Evolutionary conservation across 345 rosid genomes (phyloP).

Genomic region (Heritiera littoralis): DNA sequence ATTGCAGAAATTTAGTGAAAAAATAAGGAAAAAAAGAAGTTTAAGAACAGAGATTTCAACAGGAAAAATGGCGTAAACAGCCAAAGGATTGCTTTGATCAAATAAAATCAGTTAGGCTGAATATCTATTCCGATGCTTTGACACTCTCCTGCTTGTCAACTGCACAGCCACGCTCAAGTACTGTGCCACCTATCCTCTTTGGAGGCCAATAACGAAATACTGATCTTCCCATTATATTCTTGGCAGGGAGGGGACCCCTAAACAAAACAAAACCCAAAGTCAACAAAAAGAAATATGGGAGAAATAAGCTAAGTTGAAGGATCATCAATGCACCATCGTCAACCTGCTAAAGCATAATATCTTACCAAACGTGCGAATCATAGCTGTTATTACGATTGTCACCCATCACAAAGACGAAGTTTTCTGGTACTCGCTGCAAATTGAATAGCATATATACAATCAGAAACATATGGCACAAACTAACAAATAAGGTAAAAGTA

Average conservation of each 20-base stretch:
- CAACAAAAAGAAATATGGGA: slow-evolving; percentile 8
- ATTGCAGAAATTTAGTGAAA: background rate
- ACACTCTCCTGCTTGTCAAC: slow-evolving; percentile 50
- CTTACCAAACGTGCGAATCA: slow-evolving; percentile 94
- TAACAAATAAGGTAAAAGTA: slow-evolving; percentile 7
- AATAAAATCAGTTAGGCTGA: background rate
- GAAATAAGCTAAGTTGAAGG: background rate
- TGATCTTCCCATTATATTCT: slow-evolving; percentile 92
- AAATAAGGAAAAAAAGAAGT: background rate
- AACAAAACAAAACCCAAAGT: slow-evolving; percentile 18
- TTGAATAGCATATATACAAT: slow-evolving; percentile 8
- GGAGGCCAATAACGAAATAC: slow-evolving; percentile 94
- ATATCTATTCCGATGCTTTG: slow-evolving; percentile 23
- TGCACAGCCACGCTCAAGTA: slow-evolving; percentile 64
- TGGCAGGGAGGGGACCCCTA: slow-evolving; percentile 92
- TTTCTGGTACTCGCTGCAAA: slow-evolving; percentile 69
- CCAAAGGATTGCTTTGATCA: background rate
- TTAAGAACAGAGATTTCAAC: background rate
- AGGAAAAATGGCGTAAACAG: background rate
- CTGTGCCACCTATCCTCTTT: slow-evolving; percentile 70
- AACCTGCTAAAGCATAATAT: background rate
- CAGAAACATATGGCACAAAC: background rate
- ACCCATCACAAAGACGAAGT: slow-evolving; percentile 94
- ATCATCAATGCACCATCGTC: slow-evolving; percentile 3
- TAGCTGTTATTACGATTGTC: slow-evolving; percentile 96